phyloP scores from a whole-genome alignment of 2,329 filamentous ascomycete species.

The Aschersonia sp. region DNA sequence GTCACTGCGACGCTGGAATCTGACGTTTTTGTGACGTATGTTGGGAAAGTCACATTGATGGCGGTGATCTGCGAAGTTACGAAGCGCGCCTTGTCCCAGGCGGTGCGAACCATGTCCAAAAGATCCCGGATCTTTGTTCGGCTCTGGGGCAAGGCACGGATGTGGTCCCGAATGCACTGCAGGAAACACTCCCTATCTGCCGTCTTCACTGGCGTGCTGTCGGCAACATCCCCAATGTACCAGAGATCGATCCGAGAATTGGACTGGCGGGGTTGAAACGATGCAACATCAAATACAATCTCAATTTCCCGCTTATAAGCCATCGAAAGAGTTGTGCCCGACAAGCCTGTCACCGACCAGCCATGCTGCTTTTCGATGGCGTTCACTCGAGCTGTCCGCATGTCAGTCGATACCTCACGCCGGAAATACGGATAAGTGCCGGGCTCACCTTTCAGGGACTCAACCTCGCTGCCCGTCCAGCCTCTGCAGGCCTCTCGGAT shows the following conservation, averaged over 20 bases:
- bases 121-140: slow-evolving; percentile 41
- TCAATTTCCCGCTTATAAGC: slow-evolving; percentile 58
- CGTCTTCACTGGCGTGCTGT: slow-evolving; percentile 39
- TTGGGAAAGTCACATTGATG: slow-evolving; percentile 50
- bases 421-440: not conserved
- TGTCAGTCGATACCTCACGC: not conserved
- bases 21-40: slow-evolving; percentile 44
- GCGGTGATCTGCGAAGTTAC: slow-evolving; percentile 46
- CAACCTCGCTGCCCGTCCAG: slow-evolving; percentile 74
- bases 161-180: slow-evolving; percentile 52
- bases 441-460: slow-evolving; percentile 53
- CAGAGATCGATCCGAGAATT: slow-evolving; percentile 51
- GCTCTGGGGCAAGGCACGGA: slow-evolving; percentile 45
- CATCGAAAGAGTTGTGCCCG: slow-evolving; percentile 53
- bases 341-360: slow-evolving; percentile 56
- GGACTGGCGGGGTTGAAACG: slow-evolving; percentile 34
- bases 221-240: slow-evolving; percentile 48
- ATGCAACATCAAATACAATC: slow-evolving; percentile 52
- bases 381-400: slow-evolving; percentile 43
- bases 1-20: slow-evolving; percentile 51
- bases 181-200: slow-evolving; percentile 63
- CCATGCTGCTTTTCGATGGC: slow-evolving; percentile 50
- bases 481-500: slow-evolving; percentile 79
- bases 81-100: slow-evolving; percentile 50
- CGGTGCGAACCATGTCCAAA: slow-evolving; percentile 40